Conservation (phyloP, 352 stramenopile genomes). For the Pythium sp. region DNA sequence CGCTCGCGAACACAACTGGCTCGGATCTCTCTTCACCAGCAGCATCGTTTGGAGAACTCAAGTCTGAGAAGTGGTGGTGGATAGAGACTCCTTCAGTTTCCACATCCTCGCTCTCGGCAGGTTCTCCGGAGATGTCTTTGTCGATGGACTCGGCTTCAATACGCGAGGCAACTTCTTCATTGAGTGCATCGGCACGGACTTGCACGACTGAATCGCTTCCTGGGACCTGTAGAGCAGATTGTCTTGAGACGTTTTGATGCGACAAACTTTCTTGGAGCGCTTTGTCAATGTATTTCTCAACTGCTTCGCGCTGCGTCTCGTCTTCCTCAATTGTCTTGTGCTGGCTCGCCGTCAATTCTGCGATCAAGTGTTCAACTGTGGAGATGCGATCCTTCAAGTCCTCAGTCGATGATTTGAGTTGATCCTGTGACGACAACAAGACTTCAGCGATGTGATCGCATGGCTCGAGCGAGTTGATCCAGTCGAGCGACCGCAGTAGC, state of each 20-base stretch:
- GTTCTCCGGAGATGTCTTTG: not conserved
- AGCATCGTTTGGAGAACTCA: not conserved
- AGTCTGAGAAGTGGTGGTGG: not conserved
- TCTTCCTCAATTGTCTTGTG: not conserved
- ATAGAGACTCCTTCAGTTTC: not conserved
- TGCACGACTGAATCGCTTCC: not conserved
- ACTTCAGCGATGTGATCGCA: slow-evolving; percentile 19
- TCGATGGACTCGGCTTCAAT: not conserved
- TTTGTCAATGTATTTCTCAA: not conserved
- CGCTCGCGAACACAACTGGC: not conserved
- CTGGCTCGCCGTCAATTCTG: slow-evolving; percentile 6
- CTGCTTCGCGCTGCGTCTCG: not conserved
- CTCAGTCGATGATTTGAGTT: not conserved
- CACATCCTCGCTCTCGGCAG: not conserved
- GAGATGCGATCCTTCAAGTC: not conserved
- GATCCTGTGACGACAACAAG: not conserved
- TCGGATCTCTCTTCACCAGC: not conserved
- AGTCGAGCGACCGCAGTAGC: slow-evolving; percentile 34
- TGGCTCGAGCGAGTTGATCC: slow-evolving; percentile 28
- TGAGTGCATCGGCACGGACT: not conserved
- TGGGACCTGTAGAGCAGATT: not conserved
- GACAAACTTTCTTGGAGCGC: not conserved
- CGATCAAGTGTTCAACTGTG: slow-evolving; percentile 15
- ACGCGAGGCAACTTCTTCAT: not conserved
- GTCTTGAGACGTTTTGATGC: not conserved